These are phyloP conservation scores for Aureobasidium sp. DNA, from an alignment of 2,329 filamentous ascomycete species.

Conservation along the genomic window DNA sequence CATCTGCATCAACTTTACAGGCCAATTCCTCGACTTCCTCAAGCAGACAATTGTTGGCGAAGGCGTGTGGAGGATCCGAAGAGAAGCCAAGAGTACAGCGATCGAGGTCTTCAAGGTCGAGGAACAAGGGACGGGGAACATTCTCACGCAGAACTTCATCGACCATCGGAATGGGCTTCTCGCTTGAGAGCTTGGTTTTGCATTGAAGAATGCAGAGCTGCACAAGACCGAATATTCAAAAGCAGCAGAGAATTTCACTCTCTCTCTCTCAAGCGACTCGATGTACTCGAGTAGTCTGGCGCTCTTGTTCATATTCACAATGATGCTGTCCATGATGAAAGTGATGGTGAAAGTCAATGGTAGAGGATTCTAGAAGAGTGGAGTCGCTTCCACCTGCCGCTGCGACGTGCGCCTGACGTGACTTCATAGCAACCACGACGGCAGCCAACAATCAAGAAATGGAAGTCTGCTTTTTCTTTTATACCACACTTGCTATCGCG, in stretches of 20 bases:
- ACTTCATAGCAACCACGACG: background rate
- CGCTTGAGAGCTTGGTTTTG: background rate
- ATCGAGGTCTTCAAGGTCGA: constrained; percentile 71
- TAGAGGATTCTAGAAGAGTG: background rate
- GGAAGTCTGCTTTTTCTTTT: background rate
- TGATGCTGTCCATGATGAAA: background rate
- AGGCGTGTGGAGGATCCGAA: constrained; percentile 76
- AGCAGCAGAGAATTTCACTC: background rate
- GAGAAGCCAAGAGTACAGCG: constrained; percentile 48
- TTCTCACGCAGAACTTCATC: constrained; percentile 66
- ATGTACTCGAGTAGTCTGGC: no score
- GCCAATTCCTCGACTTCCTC: constrained; percentile 56
- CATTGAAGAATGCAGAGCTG: background rate
- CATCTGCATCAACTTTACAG: constrained; percentile 85
- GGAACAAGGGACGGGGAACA: constrained; percentile 66
- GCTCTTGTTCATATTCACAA: background rate
- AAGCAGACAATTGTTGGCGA: constrained; percentile 51
- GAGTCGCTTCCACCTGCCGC: no score
- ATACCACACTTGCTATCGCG: background rate
- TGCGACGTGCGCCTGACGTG: background rate
- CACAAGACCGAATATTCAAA: no score
- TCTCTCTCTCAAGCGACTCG: background rate
- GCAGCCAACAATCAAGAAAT: background rate
- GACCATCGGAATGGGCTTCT: constrained; percentile 12
- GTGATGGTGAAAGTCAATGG: background rate